Conservation (phyloP, 257 asterid species). For the Nicotiana benthamiana region DNA sequence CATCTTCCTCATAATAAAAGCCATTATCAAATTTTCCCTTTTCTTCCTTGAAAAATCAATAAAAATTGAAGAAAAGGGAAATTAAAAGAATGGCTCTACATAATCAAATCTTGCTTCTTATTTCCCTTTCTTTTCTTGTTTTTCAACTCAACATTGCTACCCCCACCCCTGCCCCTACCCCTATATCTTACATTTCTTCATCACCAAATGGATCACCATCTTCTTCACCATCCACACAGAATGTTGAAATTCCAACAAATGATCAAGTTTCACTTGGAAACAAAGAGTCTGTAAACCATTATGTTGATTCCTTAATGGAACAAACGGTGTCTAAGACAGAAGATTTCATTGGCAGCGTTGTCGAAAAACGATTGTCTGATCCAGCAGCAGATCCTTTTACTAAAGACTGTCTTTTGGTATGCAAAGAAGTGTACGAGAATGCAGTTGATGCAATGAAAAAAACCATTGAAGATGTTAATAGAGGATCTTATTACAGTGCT, state of each 20-base stretch:
- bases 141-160: background rate
- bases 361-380: background rate
- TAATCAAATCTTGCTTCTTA: background rate
- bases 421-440: background rate
- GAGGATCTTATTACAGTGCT: background rate
- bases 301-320: background rate
- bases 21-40: background rate
- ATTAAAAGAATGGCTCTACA: background rate
- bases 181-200: background rate
- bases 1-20: background rate
- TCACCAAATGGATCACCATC: background rate
- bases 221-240: background rate
- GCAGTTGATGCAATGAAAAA: background rate
- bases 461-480: background rate
- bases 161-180: background rate
- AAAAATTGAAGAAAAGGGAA: background rate
- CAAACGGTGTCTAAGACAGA: background rate
- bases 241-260: background rate
- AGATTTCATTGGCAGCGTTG: background rate
- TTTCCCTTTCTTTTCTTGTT: slow-evolving; percentile 4
- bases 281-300: background rate
- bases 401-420: background rate
- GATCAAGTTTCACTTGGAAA: background rate
- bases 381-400: background rate
- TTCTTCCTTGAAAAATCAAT: background rate